phyloP scores from a whole-genome alignment of 2,329 filamentous ascomycete genomes.

The Ascochyta koolunga region DNA sequence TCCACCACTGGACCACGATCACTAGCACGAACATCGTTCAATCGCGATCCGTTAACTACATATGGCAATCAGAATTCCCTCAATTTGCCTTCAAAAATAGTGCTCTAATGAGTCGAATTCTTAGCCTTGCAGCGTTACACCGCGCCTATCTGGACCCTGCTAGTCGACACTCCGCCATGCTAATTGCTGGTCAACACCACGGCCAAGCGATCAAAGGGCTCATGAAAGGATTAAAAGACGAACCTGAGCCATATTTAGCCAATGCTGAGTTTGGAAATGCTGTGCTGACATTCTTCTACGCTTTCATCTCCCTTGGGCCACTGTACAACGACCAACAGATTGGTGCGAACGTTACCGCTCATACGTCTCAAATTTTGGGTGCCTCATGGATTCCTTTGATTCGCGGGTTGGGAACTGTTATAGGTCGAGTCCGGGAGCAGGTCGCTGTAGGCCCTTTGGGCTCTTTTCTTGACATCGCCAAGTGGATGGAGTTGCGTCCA shows the following conservation, averaged over 20 bases:
- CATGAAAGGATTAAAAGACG: slow-evolving; percentile 7
- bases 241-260: not conserved
- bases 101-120: slow-evolving; percentile 22
- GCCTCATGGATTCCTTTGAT: slow-evolving; percentile 29
- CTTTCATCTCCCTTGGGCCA: slow-evolving; percentile 25
- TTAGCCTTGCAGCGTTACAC: slow-evolving; percentile 23
- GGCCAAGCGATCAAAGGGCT: slow-evolving; percentile 19
- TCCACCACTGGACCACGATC: slow-evolving; percentile 25
- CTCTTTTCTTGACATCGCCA: slow-evolving; percentile 18
- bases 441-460: slow-evolving; percentile 20
- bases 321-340: slow-evolving; percentile 14
- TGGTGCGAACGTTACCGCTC: not conserved
- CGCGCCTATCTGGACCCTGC: slow-evolving; percentile 21
- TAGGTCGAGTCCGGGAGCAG: slow-evolving; percentile 12
- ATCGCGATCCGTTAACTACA: slow-evolving; percentile 14
- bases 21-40: slow-evolving; percentile 21
- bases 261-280: slow-evolving; percentile 23
- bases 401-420: slow-evolving; percentile 17
- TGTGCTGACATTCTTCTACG: slow-evolving; percentile 14
- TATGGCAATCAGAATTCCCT: slow-evolving; percentile 21
- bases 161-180: slow-evolving; percentile 11
- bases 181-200: slow-evolving; percentile 19
- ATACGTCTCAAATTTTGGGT: slow-evolving; percentile 22
- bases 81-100: slow-evolving; percentile 17
- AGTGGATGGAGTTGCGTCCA: slow-evolving; percentile 21